These are phyloP conservation scores for Lagenidium sp. DNA, from an alignment of 352 stramenopile genomes.

Conservation along the genomic window DNA sequence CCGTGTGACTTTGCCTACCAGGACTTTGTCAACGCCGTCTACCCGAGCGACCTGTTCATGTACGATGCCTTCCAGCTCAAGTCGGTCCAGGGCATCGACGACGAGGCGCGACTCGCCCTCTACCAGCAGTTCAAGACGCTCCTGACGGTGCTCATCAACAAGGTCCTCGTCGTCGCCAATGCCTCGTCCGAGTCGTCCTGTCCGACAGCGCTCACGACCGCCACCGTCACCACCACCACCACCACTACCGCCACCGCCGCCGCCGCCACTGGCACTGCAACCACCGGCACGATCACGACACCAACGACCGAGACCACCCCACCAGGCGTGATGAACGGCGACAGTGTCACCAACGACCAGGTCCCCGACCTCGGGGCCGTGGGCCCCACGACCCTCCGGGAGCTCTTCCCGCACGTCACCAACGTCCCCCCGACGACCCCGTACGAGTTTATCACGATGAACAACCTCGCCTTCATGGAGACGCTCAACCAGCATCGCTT, in stretches of 20 bases:
- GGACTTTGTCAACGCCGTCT: constrained; percentile 39
- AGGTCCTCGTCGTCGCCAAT: constrained; percentile 22
- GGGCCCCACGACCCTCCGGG: too few relatives aligned
- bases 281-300: too few relatives aligned
- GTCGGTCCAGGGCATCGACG: constrained; percentile 27
- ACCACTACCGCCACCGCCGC: not conserved
- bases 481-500: constrained; percentile 35
- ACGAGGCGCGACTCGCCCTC: constrained; percentile 22
- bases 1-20: constrained; percentile 41
- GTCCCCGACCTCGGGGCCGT: too few relatives aligned
- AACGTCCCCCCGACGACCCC: constrained; percentile 36
- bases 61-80: constrained; percentile 50
- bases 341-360: too few relatives aligned
- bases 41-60: constrained; percentile 40
- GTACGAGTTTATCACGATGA: constrained; percentile 42
- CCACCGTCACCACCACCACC: not conserved
- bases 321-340: too few relatives aligned
- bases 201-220: not conserved
- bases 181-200: constrained; percentile 24
- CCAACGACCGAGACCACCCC: too few relatives aligned
- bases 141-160: constrained; percentile 29
- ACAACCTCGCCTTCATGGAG: constrained; percentile 40
- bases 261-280: too few relatives aligned
- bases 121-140: constrained; percentile 32
- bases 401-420: constrained; percentile 25